Conservation (phyloP, 257 asterid species). For the Fraxinus quadrangulata region DNA sequence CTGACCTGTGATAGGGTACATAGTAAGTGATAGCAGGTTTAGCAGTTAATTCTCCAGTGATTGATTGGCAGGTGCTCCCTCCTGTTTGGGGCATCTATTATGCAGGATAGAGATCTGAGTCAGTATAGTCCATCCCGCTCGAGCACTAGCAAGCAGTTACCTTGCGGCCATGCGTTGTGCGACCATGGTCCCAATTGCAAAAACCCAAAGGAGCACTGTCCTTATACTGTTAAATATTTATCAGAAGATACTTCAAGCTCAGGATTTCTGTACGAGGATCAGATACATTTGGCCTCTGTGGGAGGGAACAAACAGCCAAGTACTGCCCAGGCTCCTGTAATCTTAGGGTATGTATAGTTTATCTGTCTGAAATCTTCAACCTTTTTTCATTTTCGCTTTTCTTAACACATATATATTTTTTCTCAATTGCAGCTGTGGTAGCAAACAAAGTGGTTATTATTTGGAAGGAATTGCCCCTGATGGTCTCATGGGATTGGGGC, state of each 20-base stretch:
- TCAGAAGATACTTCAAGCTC: constrained; percentile 71
- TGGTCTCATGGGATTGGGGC: constrained; percentile 84
- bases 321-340: constrained; percentile 49
- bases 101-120: constrained; percentile 81
- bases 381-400: constrained; percentile 9
- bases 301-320: constrained; percentile 46
- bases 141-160: constrained; percentile 60
- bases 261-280: constrained; percentile 76
- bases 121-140: constrained; percentile 73
- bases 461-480: constrained; percentile 81
- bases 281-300: constrained; percentile 52
- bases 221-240: constrained; percentile 53
- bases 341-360: constrained; percentile 54
- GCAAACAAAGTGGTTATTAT: constrained; percentile 74
- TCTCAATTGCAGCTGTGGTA: constrained; percentile 68
- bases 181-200: constrained; percentile 49
- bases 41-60: constrained; percentile 64
- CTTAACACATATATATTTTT: background rate
- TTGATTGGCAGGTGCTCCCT: constrained; percentile 90
- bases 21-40: constrained; percentile 42
- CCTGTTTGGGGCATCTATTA: constrained; percentile 68
- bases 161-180: constrained; percentile 72
- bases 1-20: constrained; percentile 23
- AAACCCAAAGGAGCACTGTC: constrained; percentile 63
- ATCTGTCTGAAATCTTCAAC: constrained; percentile 3